Base-by-base conservation (phyloP, 208 protist species). In the Leishmania braziliensis region DNA sequence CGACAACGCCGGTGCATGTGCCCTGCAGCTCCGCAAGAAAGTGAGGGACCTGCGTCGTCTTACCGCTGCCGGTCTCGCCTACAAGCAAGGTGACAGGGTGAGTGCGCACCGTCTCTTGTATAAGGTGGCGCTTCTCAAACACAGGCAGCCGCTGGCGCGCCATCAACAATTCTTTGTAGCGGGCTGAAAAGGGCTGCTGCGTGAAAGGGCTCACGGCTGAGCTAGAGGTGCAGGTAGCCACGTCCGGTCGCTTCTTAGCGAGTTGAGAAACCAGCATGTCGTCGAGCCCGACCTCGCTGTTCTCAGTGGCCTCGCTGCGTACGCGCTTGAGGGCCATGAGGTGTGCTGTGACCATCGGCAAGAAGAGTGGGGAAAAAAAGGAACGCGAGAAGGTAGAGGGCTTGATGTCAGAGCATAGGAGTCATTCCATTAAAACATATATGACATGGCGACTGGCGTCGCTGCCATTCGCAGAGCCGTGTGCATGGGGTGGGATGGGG, bases 41-140 rank as follows among this genome's bases (percentile, higher is more conserved):
- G 63, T 99, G 98, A 12, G 98, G 97, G 2, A 99, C 93, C 83
- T 99, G 98, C 39, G 98, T 99, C 33, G 97, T 98, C 84, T 99
- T 99, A 69, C 98, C 98, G 77, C 95, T 99, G 71, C 98, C 98
- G 14, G 98, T 99, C 76, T 99, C 97, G 46, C 98, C 98, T 1
- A 97, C 94, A 36, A 99, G 91, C 8, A 99, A 90, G 0, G 98
- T 88, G 3, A 99, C 94, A 16, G 89, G 92, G 78, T 98, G 48
- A 1, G 78, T 62, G 5, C 81, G 86, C 54, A 99, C 90, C 12
- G 90, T 83, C 48, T 96, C 87, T 63, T 91, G 83, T 65, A 98
- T 96, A 14, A 70, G 12, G 9, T 69, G 43, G 0, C 87, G 83
- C 54, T 91, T 84, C 56, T 62, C 87, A 80, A 90, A 97, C 36